Evolutionary conservation across 352 stramenopile species (phyloP).

Genomic region (Phytophthora palmivora): DNA sequence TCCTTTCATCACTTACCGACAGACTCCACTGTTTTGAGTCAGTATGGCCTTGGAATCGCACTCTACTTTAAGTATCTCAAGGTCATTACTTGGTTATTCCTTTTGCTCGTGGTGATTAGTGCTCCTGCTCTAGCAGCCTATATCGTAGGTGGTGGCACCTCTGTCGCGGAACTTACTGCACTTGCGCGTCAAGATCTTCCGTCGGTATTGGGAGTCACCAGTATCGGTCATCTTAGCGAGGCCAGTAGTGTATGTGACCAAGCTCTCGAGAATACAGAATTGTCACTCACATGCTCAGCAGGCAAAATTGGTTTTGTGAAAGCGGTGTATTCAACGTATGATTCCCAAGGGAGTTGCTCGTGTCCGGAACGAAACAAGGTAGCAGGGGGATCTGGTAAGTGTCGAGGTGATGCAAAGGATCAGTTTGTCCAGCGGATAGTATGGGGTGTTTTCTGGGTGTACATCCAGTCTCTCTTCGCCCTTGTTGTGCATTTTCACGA

Average conservation of each 20-base stretch:
- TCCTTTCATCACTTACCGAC: constrained; percentile 78
- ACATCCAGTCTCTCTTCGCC: constrained; percentile 66
- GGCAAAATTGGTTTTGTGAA: constrained; percentile 84
- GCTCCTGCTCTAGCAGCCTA: constrained; percentile 67
- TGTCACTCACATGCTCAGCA: constrained; percentile 70
- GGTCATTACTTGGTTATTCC: constrained; percentile 85
- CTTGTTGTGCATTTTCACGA: constrained; percentile 66
- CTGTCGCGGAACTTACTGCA: constrained; percentile 61
- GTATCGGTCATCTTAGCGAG: constrained; percentile 78
- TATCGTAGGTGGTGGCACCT: constrained; percentile 67
- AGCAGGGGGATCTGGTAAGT: constrained; percentile 57
- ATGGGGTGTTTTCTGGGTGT: constrained; percentile 71
- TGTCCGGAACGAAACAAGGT: constrained; percentile 79
- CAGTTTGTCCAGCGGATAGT: constrained; percentile 49
- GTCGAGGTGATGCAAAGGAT: constrained; percentile 45
- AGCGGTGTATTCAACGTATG: constrained; percentile 75
- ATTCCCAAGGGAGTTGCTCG: constrained; percentile 63
- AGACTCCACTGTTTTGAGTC: constrained; percentile 78
- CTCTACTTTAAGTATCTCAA: constrained; percentile 92
- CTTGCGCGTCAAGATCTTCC: constrained; percentile 75
- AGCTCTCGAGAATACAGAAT: constrained; percentile 45
- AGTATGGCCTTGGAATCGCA: constrained; percentile 77
- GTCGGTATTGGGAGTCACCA: constrained; percentile 78
- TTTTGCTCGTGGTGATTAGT: constrained; percentile 76
- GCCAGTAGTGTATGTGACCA: constrained; percentile 77